Evolutionary conservation across 768 basidiomycete genomes (phyloP).

Genomic region (Rhodotorula babjevae): DNA sequence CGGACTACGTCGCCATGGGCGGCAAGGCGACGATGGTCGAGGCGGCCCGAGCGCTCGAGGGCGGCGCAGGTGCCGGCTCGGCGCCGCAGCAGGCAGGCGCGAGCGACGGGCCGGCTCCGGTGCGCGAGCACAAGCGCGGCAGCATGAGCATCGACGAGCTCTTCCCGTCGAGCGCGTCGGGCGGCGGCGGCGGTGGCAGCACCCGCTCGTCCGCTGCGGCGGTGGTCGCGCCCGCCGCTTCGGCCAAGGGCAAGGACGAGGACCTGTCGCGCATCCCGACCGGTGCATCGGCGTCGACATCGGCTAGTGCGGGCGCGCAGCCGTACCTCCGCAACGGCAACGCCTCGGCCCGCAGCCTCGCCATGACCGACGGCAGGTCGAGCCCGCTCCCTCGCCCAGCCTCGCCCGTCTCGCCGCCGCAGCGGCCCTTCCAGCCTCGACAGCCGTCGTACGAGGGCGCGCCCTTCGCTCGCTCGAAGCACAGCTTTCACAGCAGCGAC

Average conservation of each 20-base stretch:
- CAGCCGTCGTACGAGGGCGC: slow-evolving; percentile 6
- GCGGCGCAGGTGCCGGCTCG: not conserved
- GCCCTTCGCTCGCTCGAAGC: not conserved
- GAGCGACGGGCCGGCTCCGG: too few relatives aligned
- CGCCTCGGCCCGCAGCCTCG: not conserved
- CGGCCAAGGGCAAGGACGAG: too few relatives aligned
- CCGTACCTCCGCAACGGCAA: not conserved
- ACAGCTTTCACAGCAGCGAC: not conserved
- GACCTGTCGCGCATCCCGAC: not conserved
- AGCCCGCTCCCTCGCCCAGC: not conserved
- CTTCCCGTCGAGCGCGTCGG: too few relatives aligned
- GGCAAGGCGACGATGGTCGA: not conserved
- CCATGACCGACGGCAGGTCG: not conserved
- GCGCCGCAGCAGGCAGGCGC: not conserved
- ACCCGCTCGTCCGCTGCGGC: too few relatives aligned
- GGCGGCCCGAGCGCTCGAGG: not conserved
- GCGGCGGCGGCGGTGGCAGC: too few relatives aligned
- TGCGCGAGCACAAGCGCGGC: not conserved
- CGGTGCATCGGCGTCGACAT: not conserved
- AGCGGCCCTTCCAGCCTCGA: not conserved
- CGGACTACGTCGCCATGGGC: slow-evolving; percentile 3
- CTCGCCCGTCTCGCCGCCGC: not conserved
- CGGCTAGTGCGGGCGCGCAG: not conserved
- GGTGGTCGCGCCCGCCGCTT: too few relatives aligned
- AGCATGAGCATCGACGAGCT: not conserved